Evolutionary conservation across 2,329 filamentous ascomycete genomes (phyloP).

Genomic region (Trichoderma endophyticum): DNA sequence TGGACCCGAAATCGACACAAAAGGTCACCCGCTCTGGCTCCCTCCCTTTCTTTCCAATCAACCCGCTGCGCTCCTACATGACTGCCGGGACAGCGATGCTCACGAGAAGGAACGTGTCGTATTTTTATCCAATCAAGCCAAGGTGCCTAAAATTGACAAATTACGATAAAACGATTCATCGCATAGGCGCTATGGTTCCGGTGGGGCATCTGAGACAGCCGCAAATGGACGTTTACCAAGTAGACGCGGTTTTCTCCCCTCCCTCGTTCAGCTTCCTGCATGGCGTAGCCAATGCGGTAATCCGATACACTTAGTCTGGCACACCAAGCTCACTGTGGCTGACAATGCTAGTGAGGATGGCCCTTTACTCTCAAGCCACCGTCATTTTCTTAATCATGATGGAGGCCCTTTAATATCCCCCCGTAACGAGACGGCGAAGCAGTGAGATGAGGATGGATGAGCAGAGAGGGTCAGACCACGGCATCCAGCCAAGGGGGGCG

Average conservation of each 20-base stretch:
- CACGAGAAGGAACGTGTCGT: constrained; percentile 8
- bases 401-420: not conserved
- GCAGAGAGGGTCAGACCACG: not conserved
- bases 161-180: constrained; percentile 14
- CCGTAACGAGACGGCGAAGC: not conserved
- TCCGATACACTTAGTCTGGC: not conserved
- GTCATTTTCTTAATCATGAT: constrained; percentile 11
- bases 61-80: not conserved
- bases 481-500: not conserved
- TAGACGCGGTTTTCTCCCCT: not conserved
- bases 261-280: constrained; percentile 8
- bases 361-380: constrained; percentile 9
- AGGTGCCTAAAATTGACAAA: constrained; percentile 12
- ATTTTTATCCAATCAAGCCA: constrained; percentile 16
- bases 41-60: not conserved
- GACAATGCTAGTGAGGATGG: not conserved
- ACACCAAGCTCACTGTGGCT: constrained; percentile 12
- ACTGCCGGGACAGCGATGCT: not conserved
- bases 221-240: not conserved
- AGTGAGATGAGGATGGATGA: constrained; percentile 1
- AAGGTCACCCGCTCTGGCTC: not conserved
- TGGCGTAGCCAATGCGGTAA: constrained; percentile 7
- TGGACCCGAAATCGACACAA: not conserved
- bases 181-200: constrained; percentile 7
- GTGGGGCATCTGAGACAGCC: constrained; percentile 16